phyloP scores from a whole-genome alignment of 176 grass and related monocot species.

The Microstegium vimineum region DNA sequence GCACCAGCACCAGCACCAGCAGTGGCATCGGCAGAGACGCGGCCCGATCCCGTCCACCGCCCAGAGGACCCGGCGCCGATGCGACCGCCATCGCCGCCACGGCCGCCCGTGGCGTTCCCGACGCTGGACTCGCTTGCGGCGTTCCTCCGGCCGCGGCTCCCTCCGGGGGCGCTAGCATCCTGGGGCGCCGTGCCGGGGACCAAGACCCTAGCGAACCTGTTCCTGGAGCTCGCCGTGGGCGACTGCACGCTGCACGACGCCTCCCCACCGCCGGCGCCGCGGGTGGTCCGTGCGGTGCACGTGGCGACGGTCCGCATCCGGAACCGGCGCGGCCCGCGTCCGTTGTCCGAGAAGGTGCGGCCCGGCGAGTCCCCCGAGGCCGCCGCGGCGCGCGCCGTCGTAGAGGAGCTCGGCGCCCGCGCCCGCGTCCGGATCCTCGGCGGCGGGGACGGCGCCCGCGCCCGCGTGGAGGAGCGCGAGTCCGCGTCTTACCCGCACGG shows the following conservation, averaged over 20 bases:
- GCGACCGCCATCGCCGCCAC: slow-evolving; percentile 37
- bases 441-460: slow-evolving; percentile 15
- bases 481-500: slow-evolving; percentile 63
- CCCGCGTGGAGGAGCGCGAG: slow-evolving; percentile 67
- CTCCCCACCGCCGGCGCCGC: neutral
- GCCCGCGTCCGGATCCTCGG: slow-evolving; percentile 49
- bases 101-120: slow-evolving; percentile 52
- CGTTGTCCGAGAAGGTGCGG: slow-evolving; percentile 88
- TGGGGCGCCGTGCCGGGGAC: slow-evolving; percentile 69
- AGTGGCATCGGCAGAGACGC: neutral
- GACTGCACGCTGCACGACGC: slow-evolving; percentile 49
- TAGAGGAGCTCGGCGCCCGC: slow-evolving; percentile 68
- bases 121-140: slow-evolving; percentile 61
- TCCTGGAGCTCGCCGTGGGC: slow-evolving; percentile 79
- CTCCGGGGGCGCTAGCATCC: slow-evolving; percentile 34
- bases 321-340: slow-evolving; percentile 48
- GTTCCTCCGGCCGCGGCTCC: slow-evolving; percentile 59
- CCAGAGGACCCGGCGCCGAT: neutral
- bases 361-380: slow-evolving; percentile 66
- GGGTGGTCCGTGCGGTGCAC: slow-evolving; percentile 59
- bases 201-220: slow-evolving; percentile 81
- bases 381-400: slow-evolving; percentile 49
- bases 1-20: neutral
- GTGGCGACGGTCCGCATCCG: slow-evolving; percentile 65
- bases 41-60: neutral